Base-by-base conservation (phyloP, 768 basidiomycete species). In the Lentinula edodes region DNA sequence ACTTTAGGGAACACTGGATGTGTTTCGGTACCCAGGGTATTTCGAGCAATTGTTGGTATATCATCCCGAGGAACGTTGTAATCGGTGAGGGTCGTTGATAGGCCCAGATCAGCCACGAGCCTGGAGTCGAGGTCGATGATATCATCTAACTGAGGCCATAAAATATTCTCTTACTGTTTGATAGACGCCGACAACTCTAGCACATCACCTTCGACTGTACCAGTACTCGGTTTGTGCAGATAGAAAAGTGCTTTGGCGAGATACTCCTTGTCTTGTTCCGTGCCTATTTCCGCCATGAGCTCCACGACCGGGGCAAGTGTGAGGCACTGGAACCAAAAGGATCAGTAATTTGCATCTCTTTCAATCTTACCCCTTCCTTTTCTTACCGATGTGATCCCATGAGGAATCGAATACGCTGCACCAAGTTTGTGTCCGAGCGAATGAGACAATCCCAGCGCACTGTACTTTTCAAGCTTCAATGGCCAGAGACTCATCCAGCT, bases 401-500 rank as follows among this genome's bases (percentile, higher is more conserved):
- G 90, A 20, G 90, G 88, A 60, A 93, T 91, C 56, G 78, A 73
- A 67, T 91, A 93, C 46, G 77, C 75, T 16, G 89, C 89, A 3
- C 90, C 90, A 10, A 90, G 79, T 66, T 80, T 84, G 70, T 91
- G 88, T 5, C 90, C 89, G 5, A 93, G 78, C 2, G 85, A 74
- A 71, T 93, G 91, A 32, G 90, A 91, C 18, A 91, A 75, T 32
- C 90, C 90, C n/a, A 89, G 67, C 5, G 88, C 72, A 66, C 85
- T 90, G 66, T 85, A 85, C 66, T 75, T 79, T 66, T 85, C 83
- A 8, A 78, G 61, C 66, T 81, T 84, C 46, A 78, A 71, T 0
- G 89, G 89, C 88, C 87, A 91, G 10, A 89, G 65, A 64, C 87
- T 89, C 87, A 90, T 89, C 91, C 89, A 91, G 0, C 88, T 82